Conservation (phyloP, 805 yeast genomes). For the Ogataea methylovora region DNA sequence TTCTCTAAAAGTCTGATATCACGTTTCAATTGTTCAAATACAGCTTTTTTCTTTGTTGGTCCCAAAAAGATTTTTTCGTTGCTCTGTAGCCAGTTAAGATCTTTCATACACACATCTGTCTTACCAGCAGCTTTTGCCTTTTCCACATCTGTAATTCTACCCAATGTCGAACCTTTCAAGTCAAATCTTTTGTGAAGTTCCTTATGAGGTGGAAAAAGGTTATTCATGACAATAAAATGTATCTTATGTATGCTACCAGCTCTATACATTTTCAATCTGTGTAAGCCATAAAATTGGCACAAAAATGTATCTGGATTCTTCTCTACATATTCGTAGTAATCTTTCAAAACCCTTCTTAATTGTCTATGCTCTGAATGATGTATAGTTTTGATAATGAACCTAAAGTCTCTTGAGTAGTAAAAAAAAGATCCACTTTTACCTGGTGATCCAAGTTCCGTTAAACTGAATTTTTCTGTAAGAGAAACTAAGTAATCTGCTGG, state of each 20-base stretch:
- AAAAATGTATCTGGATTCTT: slow-evolving; percentile 81
- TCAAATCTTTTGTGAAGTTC: slow-evolving; percentile 84
- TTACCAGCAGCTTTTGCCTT: slow-evolving; percentile 20
- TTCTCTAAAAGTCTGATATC: slow-evolving; percentile 70
- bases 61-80: slow-evolving; percentile 66
- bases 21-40: slow-evolving; percentile 60
- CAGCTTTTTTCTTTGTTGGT: slow-evolving; percentile 50
- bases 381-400: slow-evolving; percentile 92
- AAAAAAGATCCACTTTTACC: slow-evolving; percentile 97
- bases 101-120: slow-evolving; percentile 56
- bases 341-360: slow-evolving; percentile 61
- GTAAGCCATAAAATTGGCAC: slow-evolving; percentile 95
- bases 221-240: slow-evolving; percentile 94
- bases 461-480: slow-evolving; percentile 84
- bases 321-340: slow-evolving; percentile 75
- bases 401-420: slow-evolving; percentile 88
- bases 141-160: slow-evolving; percentile 48
- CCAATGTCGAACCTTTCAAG: slow-evolving; percentile 88
- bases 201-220: slow-evolving; percentile 88
- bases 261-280: slow-evolving; percentile 83
- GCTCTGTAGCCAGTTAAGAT: slow-evolving; percentile 77
- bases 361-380: slow-evolving; percentile 90
- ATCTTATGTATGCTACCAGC: slow-evolving; percentile 53
- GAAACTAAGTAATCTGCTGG: slow-evolving; percentile 95
- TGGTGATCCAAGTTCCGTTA: slow-evolving; percentile 89